Base-by-base conservation (phyloP, 1,284 basidiomycete species). In the Ustilago loliicola region DNA sequence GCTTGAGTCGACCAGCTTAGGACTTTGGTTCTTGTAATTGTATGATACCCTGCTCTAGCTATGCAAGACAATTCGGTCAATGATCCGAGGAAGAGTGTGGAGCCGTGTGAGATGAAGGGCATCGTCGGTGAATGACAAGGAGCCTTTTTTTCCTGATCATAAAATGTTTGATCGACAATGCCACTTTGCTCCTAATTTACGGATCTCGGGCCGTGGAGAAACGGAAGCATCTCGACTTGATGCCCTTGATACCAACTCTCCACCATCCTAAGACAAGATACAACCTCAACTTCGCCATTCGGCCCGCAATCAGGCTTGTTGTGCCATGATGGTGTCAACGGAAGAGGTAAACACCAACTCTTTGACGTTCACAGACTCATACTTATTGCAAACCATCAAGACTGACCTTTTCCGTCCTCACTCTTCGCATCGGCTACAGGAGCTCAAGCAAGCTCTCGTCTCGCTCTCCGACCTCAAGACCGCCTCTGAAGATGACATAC, bases 371-470 rank as follows among this genome's bases (percentile, higher is more conserved):
- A 6, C 7, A 6, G 19, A 8, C 36, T 4, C 2, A 17, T 15
- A 30, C 3, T 45, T 25, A 2, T 34, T 51, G 15, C 19, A 42
- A 30, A 27, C 15, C 1, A 5, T 8, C 23, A 63, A 17, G 11
- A 38, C 55, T 59, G 63, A 66, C 50, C 8, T 40, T 57, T 27
- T 32, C 21, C 8, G n/a, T 21, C 48, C n/a, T 29, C 48, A 38
- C n/a, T 27, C 27, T n/a, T 32, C 53, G 23, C n/a, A 62, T 23
- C 25, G 11, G 27, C 11, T 4, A 50, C 48, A 59, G 63, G 54
- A 72, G 17, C 69, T 72, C 63, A 72, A 66, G 48, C 63, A 51
- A 38, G 50, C 60, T 11, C 63, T 72, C 7, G 32, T n/a, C 25
- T 30, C 60, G 1, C 45, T 72, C 2, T 66, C 63, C 9, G 64